These are phyloP conservation scores for Yarrowia keelungensis DNA, from an alignment of 805 yeast genomes.

Conservation along the genomic window DNA sequence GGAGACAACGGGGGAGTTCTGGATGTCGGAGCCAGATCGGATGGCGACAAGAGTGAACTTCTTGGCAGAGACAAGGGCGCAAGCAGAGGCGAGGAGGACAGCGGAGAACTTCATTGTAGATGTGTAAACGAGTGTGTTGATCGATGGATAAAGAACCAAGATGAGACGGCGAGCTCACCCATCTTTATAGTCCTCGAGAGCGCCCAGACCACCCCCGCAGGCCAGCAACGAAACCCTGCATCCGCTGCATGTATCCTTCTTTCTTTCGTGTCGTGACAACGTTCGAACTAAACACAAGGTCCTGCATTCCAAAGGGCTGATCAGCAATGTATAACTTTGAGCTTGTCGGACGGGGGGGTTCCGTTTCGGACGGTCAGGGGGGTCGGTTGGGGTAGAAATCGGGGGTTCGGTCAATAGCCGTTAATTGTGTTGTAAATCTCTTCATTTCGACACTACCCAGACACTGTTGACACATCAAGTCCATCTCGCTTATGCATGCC, in stretches of 20 bases:
- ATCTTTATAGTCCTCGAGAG: not conserved
- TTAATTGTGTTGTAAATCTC: too few species aligned
- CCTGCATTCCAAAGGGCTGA: slow-evolving; percentile 20
- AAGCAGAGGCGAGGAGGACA: slow-evolving; percentile 30
- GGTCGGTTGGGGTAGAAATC: not conserved
- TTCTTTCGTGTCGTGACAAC: slow-evolving; percentile 19
- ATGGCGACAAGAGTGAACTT: slow-evolving; percentile 28
- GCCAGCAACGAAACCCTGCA: slow-evolving; percentile 1
- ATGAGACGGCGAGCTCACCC: not conserved
- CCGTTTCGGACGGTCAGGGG: not conserved
- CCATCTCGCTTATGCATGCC: slow-evolving; percentile 31
- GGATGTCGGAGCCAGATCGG: slow-evolving; percentile 37
- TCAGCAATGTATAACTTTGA: not conserved
- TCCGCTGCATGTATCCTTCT: slow-evolving; percentile 1
- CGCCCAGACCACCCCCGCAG: not conserved
- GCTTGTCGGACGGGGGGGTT: not conserved
- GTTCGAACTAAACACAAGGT: not conserved
- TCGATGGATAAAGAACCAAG: not conserved
- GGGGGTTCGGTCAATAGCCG: too few species aligned
- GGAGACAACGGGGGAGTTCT: slow-evolving; percentile 13
- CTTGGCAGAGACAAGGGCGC: slow-evolving; percentile 28
- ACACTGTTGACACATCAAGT: not conserved
- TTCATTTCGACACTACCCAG: too few species aligned
- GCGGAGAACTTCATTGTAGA: slow-evolving; percentile 25
- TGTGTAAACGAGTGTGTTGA: slow-evolving; percentile 21